Percentiles rank a stretch among this genome's conserved stretches.
These are phyloP conservation scores for Sphaerulina populicola DNA, from an alignment of 2,329 filamentous ascomycete genomes.

Conservation along the genomic window DNA sequence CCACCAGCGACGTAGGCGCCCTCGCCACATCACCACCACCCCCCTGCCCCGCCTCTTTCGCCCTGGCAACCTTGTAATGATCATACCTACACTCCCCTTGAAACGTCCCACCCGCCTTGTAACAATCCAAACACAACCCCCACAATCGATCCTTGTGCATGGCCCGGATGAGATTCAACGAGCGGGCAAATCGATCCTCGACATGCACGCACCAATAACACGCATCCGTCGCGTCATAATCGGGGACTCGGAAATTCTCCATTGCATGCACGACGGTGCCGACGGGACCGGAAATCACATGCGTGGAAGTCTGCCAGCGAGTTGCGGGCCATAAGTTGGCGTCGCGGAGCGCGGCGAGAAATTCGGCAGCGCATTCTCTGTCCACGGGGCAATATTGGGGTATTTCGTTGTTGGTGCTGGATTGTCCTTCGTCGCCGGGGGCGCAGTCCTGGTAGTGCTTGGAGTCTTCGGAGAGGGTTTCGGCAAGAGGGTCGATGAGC, in stretches of 20 bases:
- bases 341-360: constrained; percentile 25
- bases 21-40: not conserved
- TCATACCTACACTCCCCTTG: constrained; percentile 24
- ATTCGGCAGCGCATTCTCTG: constrained; percentile 18
- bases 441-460: constrained; percentile 27
- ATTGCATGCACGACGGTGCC: constrained; percentile 8
- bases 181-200: constrained; percentile 18
- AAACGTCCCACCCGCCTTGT: constrained; percentile 15
- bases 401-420: not conserved
- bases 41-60: not conserved
- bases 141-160: constrained; percentile 25
- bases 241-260: constrained; percentile 21
- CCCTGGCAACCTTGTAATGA: constrained; percentile 20
- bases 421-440: constrained; percentile 18
- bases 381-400: constrained; percentile 21
- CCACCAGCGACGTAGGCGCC: too few species aligned
- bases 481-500: constrained; percentile 22
- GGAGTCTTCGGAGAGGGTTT: constrained; percentile 20
- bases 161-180: constrained; percentile 18
- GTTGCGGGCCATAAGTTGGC: constrained; percentile 26
- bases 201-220: constrained; percentile 27
- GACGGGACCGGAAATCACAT: not conserved
- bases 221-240: constrained; percentile 24
- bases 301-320: constrained; percentile 12
- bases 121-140: constrained; percentile 30